Evolutionary conservation across 345 rosid genomes (phyloP).

Genomic region (Bruguiera gymnorhiza): DNA sequence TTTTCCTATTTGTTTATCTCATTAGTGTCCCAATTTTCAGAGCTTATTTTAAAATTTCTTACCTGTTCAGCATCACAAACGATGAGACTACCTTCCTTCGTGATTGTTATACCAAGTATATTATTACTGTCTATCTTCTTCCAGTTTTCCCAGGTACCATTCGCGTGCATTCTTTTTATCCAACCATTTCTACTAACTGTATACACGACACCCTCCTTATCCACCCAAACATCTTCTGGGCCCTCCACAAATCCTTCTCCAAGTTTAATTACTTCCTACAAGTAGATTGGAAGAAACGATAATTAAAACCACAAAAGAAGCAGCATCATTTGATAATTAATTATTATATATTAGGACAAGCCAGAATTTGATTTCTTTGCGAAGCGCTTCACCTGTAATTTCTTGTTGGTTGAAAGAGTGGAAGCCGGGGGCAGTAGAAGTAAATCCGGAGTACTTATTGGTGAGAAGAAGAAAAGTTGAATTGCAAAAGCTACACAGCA

Average conservation of each 20-base stretch:
- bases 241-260: constrained; percentile 42
- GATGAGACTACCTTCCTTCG: constrained; percentile 34
- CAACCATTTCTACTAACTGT: constrained; percentile 51
- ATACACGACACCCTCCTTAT: constrained; percentile 39
- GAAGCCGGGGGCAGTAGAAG: constrained; percentile 27
- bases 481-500: constrained; percentile 27
- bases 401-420: constrained; percentile 29
- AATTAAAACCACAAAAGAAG: background rate
- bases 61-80: constrained; percentile 43
- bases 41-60: background rate
- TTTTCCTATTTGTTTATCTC: background rate
- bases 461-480: constrained; percentile 45
- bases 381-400: constrained; percentile 33
- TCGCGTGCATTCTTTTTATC: constrained; percentile 42
- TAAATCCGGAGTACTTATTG: constrained; percentile 32
- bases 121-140: constrained; percentile 22
- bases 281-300: background rate
- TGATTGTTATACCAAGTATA: constrained; percentile 42
- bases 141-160: constrained; percentile 48
- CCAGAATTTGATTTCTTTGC: background rate
- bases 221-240: constrained; percentile 41
- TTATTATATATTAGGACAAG: background rate
- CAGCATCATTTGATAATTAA: too few relatives aligned
- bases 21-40: background rate
- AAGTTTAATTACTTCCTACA: constrained; percentile 34